phyloP scores from a whole-genome alignment of 352 stramenopile species.

The Phytophthora ohioensis region DNA sequence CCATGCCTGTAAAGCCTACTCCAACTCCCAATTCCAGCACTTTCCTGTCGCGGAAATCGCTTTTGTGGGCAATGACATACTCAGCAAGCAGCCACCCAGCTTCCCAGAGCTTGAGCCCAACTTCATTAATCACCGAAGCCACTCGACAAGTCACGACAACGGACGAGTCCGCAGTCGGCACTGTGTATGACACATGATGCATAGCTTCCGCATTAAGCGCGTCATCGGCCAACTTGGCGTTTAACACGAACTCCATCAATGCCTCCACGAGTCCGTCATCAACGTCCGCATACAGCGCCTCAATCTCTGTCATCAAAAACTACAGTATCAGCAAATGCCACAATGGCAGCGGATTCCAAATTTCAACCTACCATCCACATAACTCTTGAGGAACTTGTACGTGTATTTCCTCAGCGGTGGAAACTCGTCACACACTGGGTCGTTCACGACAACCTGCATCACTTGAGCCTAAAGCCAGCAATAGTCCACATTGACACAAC shows the following conservation, averaged over 20 bases:
- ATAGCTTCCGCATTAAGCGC: constrained; percentile 60
- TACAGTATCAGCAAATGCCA: neutral
- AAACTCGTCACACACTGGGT: constrained; percentile 68
- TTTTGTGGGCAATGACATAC: constrained; percentile 63
- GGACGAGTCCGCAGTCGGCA: constrained; percentile 31
- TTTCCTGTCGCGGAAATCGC: constrained; percentile 56
- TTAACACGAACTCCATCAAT: constrained; percentile 68
- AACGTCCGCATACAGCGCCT: constrained; percentile 47
- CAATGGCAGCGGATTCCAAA: neutral
- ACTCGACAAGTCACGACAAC: constrained; percentile 77
- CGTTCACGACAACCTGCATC: constrained; percentile 59
- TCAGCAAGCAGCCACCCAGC: constrained; percentile 81
- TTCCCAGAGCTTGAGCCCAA: constrained; percentile 87
- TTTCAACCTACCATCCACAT: constrained; percentile 55
- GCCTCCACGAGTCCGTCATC: constrained; percentile 63
- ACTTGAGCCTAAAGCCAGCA: constrained; percentile 54
- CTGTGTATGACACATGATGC: constrained; percentile 78
- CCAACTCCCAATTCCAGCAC: constrained; percentile 81
- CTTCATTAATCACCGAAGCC: constrained; percentile 83
- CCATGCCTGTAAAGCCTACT: constrained; percentile 76
- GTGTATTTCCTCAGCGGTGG: constrained; percentile 68
- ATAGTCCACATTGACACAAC: neutral
- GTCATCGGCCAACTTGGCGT: constrained; percentile 41
- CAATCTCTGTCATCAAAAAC: constrained; percentile 56
- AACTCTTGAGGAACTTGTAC: constrained; percentile 78